phyloP scores from a whole-genome alignment of 768 basidiomycete genomes.

The Termitomyces sp. region DNA sequence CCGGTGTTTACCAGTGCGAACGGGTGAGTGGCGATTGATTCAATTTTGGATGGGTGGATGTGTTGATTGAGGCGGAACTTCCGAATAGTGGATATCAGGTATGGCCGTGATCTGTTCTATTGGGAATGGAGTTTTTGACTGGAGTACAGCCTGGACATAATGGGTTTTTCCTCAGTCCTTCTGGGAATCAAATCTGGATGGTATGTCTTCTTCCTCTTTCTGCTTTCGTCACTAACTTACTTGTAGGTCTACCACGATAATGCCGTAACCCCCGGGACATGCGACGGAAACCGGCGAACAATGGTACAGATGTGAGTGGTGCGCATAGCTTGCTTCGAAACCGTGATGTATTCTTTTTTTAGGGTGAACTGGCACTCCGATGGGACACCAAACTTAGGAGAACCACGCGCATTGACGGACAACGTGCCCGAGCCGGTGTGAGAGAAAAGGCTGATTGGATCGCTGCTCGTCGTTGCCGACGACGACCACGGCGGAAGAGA shows the following conservation, averaged over 20 bases:
- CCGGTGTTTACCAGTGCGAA: conserved; percentile 28
- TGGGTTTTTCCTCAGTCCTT: conserved; percentile 30
- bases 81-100: conserved; percentile 17
- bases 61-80: background rate
- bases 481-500: too few relatives aligned
- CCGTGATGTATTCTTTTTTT: background rate
- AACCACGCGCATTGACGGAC: conserved; percentile 10
- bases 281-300: conserved; percentile 23
- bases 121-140: background rate
- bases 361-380: conserved; percentile 21
- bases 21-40: conserved; percentile 26
- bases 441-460: too few relatives aligned
- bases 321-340: too few relatives aligned
- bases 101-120: too few relatives aligned
- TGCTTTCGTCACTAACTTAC: too few relatives aligned
- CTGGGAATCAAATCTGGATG: conserved; percentile 20
- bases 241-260: conserved; percentile 22
- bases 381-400: conserved; percentile 20
- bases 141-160: conserved; percentile 28
- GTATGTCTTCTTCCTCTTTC: too few relatives aligned
- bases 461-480: too few relatives aligned
- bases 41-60: too few relatives aligned
- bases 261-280: conserved; percentile 19
- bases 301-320: conserved; percentile 20
- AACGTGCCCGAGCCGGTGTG: conserved; percentile 19